Evolutionary conservation across 2,329 filamentous ascomycete species (phyloP), one percentile per base, ranked within the genome.

Genomic region (Fusarium temperatum): DNA sequence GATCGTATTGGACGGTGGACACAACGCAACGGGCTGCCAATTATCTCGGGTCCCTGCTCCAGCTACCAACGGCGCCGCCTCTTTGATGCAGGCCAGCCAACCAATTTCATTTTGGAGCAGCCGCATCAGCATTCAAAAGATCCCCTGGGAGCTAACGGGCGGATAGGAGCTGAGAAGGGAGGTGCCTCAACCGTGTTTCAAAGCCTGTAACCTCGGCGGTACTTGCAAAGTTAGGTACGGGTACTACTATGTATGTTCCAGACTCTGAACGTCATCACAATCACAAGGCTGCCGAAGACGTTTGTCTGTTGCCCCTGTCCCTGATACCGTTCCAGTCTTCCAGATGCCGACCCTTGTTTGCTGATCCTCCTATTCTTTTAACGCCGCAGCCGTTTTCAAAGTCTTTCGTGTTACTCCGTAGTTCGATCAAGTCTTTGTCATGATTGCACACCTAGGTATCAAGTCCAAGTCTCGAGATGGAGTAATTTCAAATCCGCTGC

Each of bases 281-380:
- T 59, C 60, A 41, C 75, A 66, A 73, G 70, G 67, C 75, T 74
- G 66, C 51, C 48, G 17, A 44, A 51, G 62, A 44, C 35, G 39
- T 62, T 42, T 38, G 38, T 60, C 44, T 60, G 38, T 22, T 20
- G 26, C 39, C 64, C 51, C 44, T 59, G 48, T 38, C 66, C 66
- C 62, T 67, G 63, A 60, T 61, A 55, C 56, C 30, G 58, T 47
- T 41, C 70, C n/a, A n/a, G n/a, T n/a, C n/a, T n/a, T n/a, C n/a
- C 50, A 55, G 57, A 41, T 50, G 59, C 59, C 58, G 26, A 66
- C 71, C 72, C 61, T 64, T 63, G 72, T 36, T 48, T 57, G 71
- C 45, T 66, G 68, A 77, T 77, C 73, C 73, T 76, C 71, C 71
- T 74, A 69, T 75, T 65, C 63, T 66, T 66, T 66, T 73, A 48